phyloP scores from a whole-genome alignment of 331 rosid genomes.

The Erythrophleum ivorense region DNA sequence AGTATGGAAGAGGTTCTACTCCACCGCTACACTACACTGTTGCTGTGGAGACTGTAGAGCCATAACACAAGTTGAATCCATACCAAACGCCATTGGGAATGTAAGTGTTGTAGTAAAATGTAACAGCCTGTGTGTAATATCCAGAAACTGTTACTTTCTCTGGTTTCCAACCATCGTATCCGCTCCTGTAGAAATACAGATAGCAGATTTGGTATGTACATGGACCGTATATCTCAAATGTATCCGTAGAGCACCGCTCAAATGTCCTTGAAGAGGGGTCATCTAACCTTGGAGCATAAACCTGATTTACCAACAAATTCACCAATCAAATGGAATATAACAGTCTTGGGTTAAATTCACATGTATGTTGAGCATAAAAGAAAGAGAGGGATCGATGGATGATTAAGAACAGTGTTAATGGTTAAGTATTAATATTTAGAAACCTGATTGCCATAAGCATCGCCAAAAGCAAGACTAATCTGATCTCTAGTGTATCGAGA shows the following conservation, averaged over 20 bases:
- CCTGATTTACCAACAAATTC: constrained; percentile 44
- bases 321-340: too few relatives aligned
- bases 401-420: not conserved
- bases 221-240: constrained; percentile 70
- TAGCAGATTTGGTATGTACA: constrained; percentile 71
- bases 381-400: not conserved
- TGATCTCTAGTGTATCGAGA: constrained; percentile 74
- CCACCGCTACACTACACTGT: constrained; percentile 16
- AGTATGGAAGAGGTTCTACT: not conserved
- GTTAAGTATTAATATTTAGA: not conserved
- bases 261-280: constrained; percentile 67
- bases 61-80: constrained; percentile 69
- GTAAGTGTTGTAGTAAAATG: constrained; percentile 56
- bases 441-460: constrained; percentile 91
- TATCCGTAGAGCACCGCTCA: constrained; percentile 83
- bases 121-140: constrained; percentile 42
- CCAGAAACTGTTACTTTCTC: constrained; percentile 65
- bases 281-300: constrained; percentile 73
- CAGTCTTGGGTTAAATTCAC: not conserved
- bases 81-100: constrained; percentile 73
- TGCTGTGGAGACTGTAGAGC: constrained; percentile 40
- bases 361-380: too few relatives aligned
- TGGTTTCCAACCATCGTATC: constrained; percentile 85
- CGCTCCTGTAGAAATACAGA: constrained; percentile 69
- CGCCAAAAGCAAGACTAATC: constrained; percentile 82